These are phyloP conservation scores for Kazachstania bromeliacearum DNA, from an alignment of 805 yeast species.

Conservation along the genomic window DNA sequence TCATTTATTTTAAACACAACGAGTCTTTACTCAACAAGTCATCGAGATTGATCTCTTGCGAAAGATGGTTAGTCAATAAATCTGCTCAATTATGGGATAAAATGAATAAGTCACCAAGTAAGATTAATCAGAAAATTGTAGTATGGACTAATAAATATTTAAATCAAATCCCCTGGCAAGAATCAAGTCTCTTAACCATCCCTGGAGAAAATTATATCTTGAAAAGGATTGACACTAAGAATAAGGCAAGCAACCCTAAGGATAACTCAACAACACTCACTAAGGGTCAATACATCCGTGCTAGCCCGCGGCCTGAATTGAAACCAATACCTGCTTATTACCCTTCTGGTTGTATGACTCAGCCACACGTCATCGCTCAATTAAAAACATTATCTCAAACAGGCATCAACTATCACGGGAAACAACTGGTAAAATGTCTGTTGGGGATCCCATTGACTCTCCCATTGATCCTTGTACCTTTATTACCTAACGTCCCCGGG, in stretches of 20 bases:
- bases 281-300: conserved; percentile 11
- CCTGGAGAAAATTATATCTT: conserved; percentile 60
- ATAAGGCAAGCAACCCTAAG: background rate
- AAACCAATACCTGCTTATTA: conserved; percentile 39
- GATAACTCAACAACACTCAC: conserved; percentile 11
- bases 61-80: conserved; percentile 37
- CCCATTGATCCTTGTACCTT: conserved; percentile 73
- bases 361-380: conserved; percentile 29
- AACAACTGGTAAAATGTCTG: conserved; percentile 43
- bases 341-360: conserved; percentile 34
- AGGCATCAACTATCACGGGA: conserved; percentile 46
- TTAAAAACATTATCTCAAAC: conserved; percentile 34
- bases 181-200: conserved; percentile 60
- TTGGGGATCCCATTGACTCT: conserved; percentile 65
- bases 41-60: conserved; percentile 33
- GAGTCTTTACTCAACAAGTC: conserved; percentile 24
- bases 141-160: conserved; percentile 42
- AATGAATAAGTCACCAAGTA: conserved; percentile 44
- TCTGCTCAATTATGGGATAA: conserved; percentile 56
- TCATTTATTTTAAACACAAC: conserved; percentile 59
- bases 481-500: conserved; percentile 90
- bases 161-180: conserved; percentile 69
- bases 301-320: conserved; percentile 7
- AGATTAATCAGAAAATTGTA: conserved; percentile 53
- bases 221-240: conserved; percentile 15